Evolutionary conservation across 2,329 filamentous ascomycete species (phyloP), one percentile per base, ranked within the genome.

Genomic region (Didymella exigua): DNA sequence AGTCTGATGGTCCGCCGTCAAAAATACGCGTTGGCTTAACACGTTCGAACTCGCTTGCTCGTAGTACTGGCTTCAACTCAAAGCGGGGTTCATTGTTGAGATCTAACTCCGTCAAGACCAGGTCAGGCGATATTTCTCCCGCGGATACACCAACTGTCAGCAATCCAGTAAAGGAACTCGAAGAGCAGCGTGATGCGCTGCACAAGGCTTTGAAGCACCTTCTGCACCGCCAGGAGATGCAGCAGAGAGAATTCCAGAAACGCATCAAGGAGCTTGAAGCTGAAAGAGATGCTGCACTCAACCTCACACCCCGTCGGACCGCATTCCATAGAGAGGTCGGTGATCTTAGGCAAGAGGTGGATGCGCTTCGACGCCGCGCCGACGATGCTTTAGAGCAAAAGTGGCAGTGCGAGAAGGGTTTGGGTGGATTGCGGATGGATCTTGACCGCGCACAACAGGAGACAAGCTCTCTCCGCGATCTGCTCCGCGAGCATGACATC

Each of bases 331-430:
- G 84, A 62, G 93, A 98, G 69, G 90, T 98, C 6, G 82, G 84
- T 2, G 87, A 84, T 58, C 81, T 98, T 37, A 88, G 92, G 56
- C 86, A 89, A 21, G 95, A 99, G 72, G 89, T 99, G 59, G 90
- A 89, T 46, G 84, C 89, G 14, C 82, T 99, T 52, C 87, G 95
- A 37, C 88, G 88, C 58, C 87, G 95, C 49, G 93, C 93, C 26
- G 93, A 99, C 67, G 93, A 98, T 61, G 93, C 93, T 14, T 83
- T 98, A 13, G 91, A 96, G 70, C 90, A 96, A 69, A 98, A 98
- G 76, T 98, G 91, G 88, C 89, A 96, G 71, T 93, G 93, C 58
- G 93, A 97, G 76, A 96, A 96, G 77, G 91, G 91, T 16, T 80
- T 98, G 2, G 84, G 86, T 47, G 91, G 93, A 50, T 79, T 98